Evolutionary conservation across 768 basidiomycete genomes (phyloP).

Genomic region (Serendipita vermifera): DNA sequence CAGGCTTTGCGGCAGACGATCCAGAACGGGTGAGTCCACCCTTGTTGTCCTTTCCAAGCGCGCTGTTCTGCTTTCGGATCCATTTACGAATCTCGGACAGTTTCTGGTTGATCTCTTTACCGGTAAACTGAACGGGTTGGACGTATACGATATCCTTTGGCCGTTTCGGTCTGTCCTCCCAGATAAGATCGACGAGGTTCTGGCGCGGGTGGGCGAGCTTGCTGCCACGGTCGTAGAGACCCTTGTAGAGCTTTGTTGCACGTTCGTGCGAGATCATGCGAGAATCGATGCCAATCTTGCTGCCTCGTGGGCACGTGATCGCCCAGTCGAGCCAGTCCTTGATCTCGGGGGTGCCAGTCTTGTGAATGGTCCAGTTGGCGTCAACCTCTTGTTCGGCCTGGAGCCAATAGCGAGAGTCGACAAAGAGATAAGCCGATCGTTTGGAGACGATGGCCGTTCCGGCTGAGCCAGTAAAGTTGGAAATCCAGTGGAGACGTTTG

Average conservation of each 20-base stretch:
- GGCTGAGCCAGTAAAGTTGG: conserved; percentile 54
- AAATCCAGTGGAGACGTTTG: conserved; percentile 65
- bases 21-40: not conserved
- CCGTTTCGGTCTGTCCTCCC: conserved; percentile 64
- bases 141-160: conserved; percentile 51
- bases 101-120: conserved; percentile 54
- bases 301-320: conserved; percentile 28
- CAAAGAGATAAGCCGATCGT: conserved; percentile 56
- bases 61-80: conserved; percentile 37
- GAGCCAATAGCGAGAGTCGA: conserved; percentile 73
- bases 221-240: conserved; percentile 39
- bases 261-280: conserved; percentile 68
- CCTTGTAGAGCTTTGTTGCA: conserved; percentile 44
- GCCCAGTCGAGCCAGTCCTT: conserved; percentile 76
- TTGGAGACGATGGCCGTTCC: conserved; percentile 60
- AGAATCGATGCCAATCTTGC: conserved; percentile 70
- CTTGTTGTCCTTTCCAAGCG: not conserved
- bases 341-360: conserved; percentile 35
- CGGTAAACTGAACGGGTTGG: conserved; percentile 61
- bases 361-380: conserved; percentile 56
- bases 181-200: conserved; percentile 71
- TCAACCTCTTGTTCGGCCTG: conserved; percentile 64
- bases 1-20: not conserved
- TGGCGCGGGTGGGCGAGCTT: conserved; percentile 70
- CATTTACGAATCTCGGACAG: conserved; percentile 55